Base-by-base conservation (phyloP, 768 basidiomycete genomes). In the Tulasnella calospora region DNA sequence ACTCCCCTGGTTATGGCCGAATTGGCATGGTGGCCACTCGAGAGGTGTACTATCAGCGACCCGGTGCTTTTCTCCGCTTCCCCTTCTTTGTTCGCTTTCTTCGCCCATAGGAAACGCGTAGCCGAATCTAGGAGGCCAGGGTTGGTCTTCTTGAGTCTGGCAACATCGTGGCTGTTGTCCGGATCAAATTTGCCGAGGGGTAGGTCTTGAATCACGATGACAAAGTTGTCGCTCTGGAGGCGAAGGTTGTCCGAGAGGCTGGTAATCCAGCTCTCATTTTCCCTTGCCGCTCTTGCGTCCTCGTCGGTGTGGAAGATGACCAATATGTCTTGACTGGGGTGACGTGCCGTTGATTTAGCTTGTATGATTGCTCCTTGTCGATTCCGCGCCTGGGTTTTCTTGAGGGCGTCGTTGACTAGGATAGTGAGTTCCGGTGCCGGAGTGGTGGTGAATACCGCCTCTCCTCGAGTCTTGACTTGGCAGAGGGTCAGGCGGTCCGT, bases 21-120 rank as follows among this genome's bases (percentile, higher is more conserved):
- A 30, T 78, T 78, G 77, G 77, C 77, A 0, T 80, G 46, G 51
- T 27, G 13, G 38, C 79, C 79, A 40, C 73, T 21, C 15, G 69
- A 5, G 67, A 80, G 79, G 71, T 80, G 78, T 23, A 80, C 57
- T 69, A 79, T 46, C 41, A 80, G 44, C 51, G 73, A 76, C 12
- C 33, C 33, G 78, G 3, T 35, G 27, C 47, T 74, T 27, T 74
- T 74, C 55, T 57, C 55, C 55, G 55, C 55, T 57, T 57, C 17
- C 30, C 73, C 73, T 35, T 74, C 73, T 10, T 41, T 51, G 33
- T 74, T 19, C 4, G 30, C 73, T 27, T 74, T 55, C 30, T 74
- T 74, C 17, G 77, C 77, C 77, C 77, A 78, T 15, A 46, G 10
- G 21, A 78, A 36, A 2, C 73, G 72, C 3, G 9, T n/a, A 1